Evolutionary conservation across 352 stramenopile species (phyloP).

Genomic region (Blastocystis sp.): DNA sequence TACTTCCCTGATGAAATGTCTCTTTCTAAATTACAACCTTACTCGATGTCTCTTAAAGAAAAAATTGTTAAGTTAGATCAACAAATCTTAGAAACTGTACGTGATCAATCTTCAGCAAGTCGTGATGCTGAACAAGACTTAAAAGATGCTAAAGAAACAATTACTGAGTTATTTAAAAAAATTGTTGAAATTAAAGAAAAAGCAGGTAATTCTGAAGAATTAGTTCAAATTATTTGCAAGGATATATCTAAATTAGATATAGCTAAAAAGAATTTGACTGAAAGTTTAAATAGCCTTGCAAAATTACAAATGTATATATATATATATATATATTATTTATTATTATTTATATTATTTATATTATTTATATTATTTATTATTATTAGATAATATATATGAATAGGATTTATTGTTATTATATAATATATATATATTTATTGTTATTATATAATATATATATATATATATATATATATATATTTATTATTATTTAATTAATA

Average conservation of each 20-base stretch:
- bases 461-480: too few relatives aligned
- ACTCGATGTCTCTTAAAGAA: conserved; percentile 4
- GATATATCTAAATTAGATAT: conserved; percentile 23
- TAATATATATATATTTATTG: too few relatives aligned
- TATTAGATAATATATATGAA: too few relatives aligned
- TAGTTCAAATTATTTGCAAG: conserved; percentile 34
- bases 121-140: conserved; percentile 8
- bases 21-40: conserved; percentile 10
- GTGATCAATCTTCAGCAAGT: conserved; percentile 11
- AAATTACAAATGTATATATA: conserved; percentile 11
- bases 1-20: conserved; percentile 33
- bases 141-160: conserved; percentile 21
- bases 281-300: conserved; percentile 22
- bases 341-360: too few relatives aligned
- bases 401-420: too few relatives aligned
- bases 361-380: too few relatives aligned
- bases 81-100: conserved; percentile 23
- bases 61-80: conserved; percentile 1
- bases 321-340: too few relatives aligned
- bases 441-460: too few relatives aligned
- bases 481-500: too few relatives aligned
- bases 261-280: conserved; percentile 21
- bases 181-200: conserved; percentile 35
- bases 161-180: conserved; percentile 7
- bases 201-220: conserved; percentile 13